phyloP scores from a whole-genome alignment of 306 rosid genomes.

The Trifolium dubium region DNA sequence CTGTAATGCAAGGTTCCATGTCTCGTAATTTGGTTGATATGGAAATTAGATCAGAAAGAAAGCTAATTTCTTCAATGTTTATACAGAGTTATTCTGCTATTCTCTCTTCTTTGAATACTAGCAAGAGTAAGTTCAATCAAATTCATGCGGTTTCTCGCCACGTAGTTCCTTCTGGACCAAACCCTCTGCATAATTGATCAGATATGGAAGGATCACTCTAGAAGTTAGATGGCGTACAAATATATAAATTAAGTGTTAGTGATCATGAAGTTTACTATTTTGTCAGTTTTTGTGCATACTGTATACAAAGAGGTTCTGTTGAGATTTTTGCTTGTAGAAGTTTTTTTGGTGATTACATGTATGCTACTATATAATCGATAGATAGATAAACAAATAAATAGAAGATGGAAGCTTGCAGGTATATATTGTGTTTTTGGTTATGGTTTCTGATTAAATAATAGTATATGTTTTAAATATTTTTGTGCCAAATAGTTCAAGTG shows the following conservation, averaged over 20 bases:
- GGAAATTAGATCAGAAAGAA: constrained; percentile 38
- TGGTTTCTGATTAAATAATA: background rate
- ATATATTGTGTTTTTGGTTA: constrained; percentile 5
- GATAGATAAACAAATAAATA: background rate
- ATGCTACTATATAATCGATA: too few relatives aligned
- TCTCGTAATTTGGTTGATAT: constrained; percentile 41
- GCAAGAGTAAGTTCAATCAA: constrained; percentile 40
- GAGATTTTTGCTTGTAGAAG: constrained; percentile 1
- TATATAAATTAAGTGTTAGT: constrained; percentile 16
- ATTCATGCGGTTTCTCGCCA: constrained; percentile 61
- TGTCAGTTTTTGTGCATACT: constrained; percentile 16
- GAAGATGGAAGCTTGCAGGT: constrained; percentile 1
- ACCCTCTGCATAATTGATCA: constrained; percentile 74
- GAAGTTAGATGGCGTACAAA: constrained; percentile 13
- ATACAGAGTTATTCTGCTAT: constrained; percentile 42
- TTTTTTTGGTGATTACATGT: constrained; percentile 10
- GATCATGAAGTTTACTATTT: background rate
- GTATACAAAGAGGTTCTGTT: constrained; percentile 17
- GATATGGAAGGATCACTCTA: constrained; percentile 17
- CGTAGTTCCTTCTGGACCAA: constrained; percentile 67
- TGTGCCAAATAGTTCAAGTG: background rate
- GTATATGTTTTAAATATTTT: background rate
- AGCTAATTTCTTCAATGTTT: constrained; percentile 50
- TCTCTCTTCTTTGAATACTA: constrained; percentile 44
- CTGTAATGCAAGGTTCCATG: constrained; percentile 43